phyloP scores from a whole-genome alignment of 2,329 filamentous ascomycete genomes.

The Ophiobolus disseminans region DNA sequence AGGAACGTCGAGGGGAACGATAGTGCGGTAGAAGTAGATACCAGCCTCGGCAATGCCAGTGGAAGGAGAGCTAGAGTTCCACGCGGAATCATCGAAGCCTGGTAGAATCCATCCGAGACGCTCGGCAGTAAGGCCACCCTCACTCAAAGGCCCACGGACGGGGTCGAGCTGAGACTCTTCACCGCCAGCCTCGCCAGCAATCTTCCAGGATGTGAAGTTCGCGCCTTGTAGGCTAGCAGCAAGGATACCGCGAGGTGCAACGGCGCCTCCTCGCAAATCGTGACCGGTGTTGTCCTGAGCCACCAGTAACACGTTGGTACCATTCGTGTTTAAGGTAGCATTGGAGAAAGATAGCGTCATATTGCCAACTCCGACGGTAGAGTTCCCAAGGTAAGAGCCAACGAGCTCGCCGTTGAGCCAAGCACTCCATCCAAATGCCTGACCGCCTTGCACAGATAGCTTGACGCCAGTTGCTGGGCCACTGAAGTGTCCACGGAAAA shows the following conservation, averaged over 20 bases:
- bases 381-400: slow-evolving; percentile 62
- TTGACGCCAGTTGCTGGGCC: slow-evolving; percentile 52
- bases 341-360: slow-evolving; percentile 60
- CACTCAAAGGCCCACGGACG: slow-evolving; percentile 62
- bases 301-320: slow-evolving; percentile 60
- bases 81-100: slow-evolving; percentile 59
- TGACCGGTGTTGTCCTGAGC: slow-evolving; percentile 68
- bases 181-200: slow-evolving; percentile 64
- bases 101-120: slow-evolving; percentile 67
- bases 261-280: slow-evolving; percentile 59
- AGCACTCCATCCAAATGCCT: slow-evolving; percentile 64
- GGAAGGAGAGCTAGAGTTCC: slow-evolving; percentile 49
- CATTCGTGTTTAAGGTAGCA: slow-evolving; percentile 51
- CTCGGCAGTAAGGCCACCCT: slow-evolving; percentile 66
- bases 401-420: slow-evolving; percentile 66
- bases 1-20: slow-evolving; percentile 60
- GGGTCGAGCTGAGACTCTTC: slow-evolving; percentile 59
- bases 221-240: slow-evolving; percentile 59
- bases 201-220: slow-evolving; percentile 62
- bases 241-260: slow-evolving; percentile 60
- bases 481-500: slow-evolving; percentile 53
- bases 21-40: slow-evolving; percentile 64
- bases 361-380: slow-evolving; percentile 46
- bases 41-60: slow-evolving; percentile 58
- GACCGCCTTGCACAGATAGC: slow-evolving; percentile 62